phyloP scores from a whole-genome alignment of 2,329 filamentous ascomycete genomes.

The Colletotrichum brevisporum region DNA sequence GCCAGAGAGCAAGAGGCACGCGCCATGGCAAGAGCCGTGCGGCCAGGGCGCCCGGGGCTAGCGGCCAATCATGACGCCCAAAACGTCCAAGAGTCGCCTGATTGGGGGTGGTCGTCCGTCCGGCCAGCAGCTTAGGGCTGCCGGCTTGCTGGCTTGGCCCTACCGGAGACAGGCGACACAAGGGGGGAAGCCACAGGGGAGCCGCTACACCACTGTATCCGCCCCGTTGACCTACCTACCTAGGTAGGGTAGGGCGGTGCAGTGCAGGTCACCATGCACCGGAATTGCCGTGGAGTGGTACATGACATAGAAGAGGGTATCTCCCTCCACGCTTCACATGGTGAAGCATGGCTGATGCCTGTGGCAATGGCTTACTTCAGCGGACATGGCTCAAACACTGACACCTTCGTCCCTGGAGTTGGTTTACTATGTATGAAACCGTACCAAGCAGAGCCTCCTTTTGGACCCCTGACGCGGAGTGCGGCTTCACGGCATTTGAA shows the following conservation, averaged over 20 bases:
- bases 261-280: neutral
- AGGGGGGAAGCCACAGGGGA: no score
- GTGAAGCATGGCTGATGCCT: conserved; percentile 26
- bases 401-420: conserved; percentile 9
- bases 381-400: conserved; percentile 1
- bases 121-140: conserved; percentile 31
- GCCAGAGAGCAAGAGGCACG: conserved; percentile 14
- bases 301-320: neutral
- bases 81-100: conserved; percentile 36
- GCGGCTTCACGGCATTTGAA: conserved; percentile 11
- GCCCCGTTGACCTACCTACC: neutral
- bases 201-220: neutral
- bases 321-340: conserved; percentile 1
- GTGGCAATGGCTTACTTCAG: conserved; percentile 26
- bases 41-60: conserved; percentile 2
- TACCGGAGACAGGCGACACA: neutral
- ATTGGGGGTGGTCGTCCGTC: conserved; percentile 37
- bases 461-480: conserved; percentile 2
- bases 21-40: conserved; percentile 30
- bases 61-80: conserved; percentile 28
- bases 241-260: neutral
- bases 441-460: conserved; percentile 14
- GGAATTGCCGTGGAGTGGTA: neutral
- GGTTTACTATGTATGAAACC: conserved; percentile 25
- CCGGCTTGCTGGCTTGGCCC: conserved; percentile 29